Evolutionary conservation across 352 stramenopile species (phyloP).

Genomic region (Phytophthora ohioensis): DNA sequence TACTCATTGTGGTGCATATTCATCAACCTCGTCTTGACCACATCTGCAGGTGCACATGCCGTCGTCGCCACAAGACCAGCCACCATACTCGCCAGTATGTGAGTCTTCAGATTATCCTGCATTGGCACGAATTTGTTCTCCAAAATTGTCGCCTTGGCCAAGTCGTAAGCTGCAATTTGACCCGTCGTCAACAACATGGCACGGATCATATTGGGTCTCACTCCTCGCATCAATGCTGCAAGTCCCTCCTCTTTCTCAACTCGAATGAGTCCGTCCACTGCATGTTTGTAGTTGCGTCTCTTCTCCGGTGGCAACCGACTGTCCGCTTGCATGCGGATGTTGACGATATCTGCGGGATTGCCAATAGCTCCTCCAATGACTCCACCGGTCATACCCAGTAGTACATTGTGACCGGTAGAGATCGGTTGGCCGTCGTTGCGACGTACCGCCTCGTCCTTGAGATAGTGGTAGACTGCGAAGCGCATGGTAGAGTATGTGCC

Average conservation of each 20-base stretch:
- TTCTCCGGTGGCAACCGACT: conserved; percentile 64
- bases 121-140: conserved; percentile 52
- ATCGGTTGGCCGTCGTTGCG: conserved; percentile 73
- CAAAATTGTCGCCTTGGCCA: conserved; percentile 71
- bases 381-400: conserved; percentile 74
- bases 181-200: conserved; percentile 86
- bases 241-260: conserved; percentile 76
- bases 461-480: conserved; percentile 85
- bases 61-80: conserved; percentile 82
- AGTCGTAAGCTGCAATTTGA: conserved; percentile 86
- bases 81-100: conserved; percentile 80
- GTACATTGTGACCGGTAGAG: conserved; percentile 73
- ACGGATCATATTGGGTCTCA: conserved; percentile 87
- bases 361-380: conserved; percentile 72
- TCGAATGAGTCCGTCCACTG: conserved; percentile 73
- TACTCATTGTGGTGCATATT: conserved; percentile 88
- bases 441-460: conserved; percentile 80
- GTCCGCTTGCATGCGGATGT: conserved; percentile 88
- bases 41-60: conserved; percentile 78
- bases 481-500: conserved; percentile 88
- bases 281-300: conserved; percentile 86
- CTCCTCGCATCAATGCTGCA: conserved; percentile 66
- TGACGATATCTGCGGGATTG: conserved; percentile 86
- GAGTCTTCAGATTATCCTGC: conserved; percentile 76
- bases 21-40: conserved; percentile 88